Base-by-base conservation (phyloP, 257 asterid species). In the Nicotiana tomentosiformis region DNA sequence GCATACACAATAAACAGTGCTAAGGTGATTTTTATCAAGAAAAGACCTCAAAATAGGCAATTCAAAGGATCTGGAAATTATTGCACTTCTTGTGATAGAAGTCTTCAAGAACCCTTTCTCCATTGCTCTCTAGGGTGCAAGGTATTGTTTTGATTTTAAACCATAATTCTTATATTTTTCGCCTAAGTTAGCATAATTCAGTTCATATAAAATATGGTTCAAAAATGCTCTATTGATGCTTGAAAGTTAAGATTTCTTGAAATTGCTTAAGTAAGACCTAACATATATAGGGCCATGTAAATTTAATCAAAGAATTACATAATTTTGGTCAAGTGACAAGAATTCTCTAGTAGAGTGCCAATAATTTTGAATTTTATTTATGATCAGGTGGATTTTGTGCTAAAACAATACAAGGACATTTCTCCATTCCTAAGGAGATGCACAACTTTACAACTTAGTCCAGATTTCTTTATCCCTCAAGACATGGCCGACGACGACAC, bases 91-190 rank as follows among this genome's bases (percentile, higher is more conserved):
- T 96, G 99, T 83, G 99, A 93, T 51, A 87, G 99, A 81, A 82
- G 95, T 81, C 97, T 96, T 39, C 99, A 96, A 83, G 99, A 94
- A 61, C 98, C 99, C 10, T 94, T 91, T 85, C 89, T 87, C 76
- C 98, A 94, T 90, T 96, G 99, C 77, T 96, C 99, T 77, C 92
- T 96, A 7, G 98, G 98, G 11, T 96, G 99, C 90, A 96, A 96
- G 99, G 99, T 95, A 20, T 74, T 74, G 7, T 6, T 46, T 46
- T 29, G 16, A 3, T 72, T 46, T 11, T 23, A 20, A 49, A 74
- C 64, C 80, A 51, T 74, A 49, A 74, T 74, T 74, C 23, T 4
- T 39, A 10, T n/a, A 8, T 5, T 23, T 10, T 10, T 29, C 37
- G 11, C 8, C 16, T 61, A 61, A 61, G 15, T 61, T 32, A 32